Evolutionary conservation across 2,329 filamentous ascomycete species (phyloP).

Genomic region (Sclerotiophoma versabilis): DNA sequence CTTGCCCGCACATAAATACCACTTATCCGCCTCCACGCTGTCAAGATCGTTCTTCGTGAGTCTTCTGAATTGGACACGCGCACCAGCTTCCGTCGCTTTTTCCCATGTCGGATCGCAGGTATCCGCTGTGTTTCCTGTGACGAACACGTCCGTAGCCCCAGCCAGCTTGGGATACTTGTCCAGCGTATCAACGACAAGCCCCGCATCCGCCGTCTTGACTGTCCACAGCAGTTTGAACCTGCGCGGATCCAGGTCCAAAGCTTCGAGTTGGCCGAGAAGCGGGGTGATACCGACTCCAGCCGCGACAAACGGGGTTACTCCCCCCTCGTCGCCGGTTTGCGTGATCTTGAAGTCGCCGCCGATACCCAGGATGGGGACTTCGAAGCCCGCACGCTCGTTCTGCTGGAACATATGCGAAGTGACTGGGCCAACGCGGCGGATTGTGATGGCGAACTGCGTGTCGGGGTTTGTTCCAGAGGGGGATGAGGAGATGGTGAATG

Average conservation of each 20-base stretch:
- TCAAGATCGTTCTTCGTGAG: slow-evolving; percentile 56
- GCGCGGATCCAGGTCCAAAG: neutral
- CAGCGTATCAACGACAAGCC: slow-evolving; percentile 68
- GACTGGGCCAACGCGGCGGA: slow-evolving; percentile 71
- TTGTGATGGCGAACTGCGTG: slow-evolving; percentile 73
- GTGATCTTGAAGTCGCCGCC: slow-evolving; percentile 68
- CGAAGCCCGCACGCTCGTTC: slow-evolving; percentile 61
- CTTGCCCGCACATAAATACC: slow-evolving; percentile 67
- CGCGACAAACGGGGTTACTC: slow-evolving; percentile 68
- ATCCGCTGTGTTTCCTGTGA: slow-evolving; percentile 60
- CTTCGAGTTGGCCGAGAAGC: slow-evolving; percentile 59
- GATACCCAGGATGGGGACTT: slow-evolving; percentile 74
- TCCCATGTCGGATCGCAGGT: slow-evolving; percentile 37
- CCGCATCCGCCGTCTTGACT: slow-evolving; percentile 66
- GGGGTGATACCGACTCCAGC: slow-evolving; percentile 87
- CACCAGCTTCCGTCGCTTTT: slow-evolving; percentile 43
- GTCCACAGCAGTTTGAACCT: slow-evolving; percentile 72
- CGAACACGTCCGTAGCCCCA: slow-evolving; percentile 64
- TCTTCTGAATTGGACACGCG: slow-evolving; percentile 53
- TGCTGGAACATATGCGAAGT: slow-evolving; percentile 70
- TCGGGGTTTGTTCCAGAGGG: slow-evolving; percentile 42
- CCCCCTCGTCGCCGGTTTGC: slow-evolving; percentile 24
- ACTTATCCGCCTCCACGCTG: slow-evolving; percentile 51
- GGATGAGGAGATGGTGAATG: slow-evolving; percentile 78
- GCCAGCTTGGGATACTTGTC: slow-evolving; percentile 60